Evolutionary conservation across 441 rosid species (phyloP).

Genomic region (Corymbia calophylla): DNA sequence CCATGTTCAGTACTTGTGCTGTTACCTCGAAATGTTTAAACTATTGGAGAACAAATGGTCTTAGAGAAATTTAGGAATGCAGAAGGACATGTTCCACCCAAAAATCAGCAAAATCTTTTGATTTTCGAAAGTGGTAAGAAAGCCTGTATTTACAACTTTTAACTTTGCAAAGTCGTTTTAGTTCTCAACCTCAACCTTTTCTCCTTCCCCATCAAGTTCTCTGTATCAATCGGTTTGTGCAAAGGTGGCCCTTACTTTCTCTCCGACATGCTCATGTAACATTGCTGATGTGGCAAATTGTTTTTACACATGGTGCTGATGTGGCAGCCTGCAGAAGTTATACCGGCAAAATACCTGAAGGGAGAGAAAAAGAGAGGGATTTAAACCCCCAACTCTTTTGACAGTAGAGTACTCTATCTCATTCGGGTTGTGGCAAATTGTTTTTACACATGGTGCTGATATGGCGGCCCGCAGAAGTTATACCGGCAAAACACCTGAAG

Average conservation of each 20-base stretch:
- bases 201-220: neutral
- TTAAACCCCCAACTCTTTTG: neutral
- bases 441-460: neutral
- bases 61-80: neutral
- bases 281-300: neutral
- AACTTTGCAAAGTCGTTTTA: neutral
- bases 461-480: neutral
- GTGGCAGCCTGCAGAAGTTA: neutral
- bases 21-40: neutral
- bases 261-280: neutral
- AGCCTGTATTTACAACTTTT: neutral
- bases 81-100: neutral
- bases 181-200: neutral
- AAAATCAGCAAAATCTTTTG: neutral
- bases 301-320: neutral
- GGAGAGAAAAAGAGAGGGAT: neutral
- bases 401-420: neutral
- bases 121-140: neutral
- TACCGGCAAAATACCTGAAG: neutral
- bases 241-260: neutral
- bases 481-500: neutral
- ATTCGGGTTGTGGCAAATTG: neutral
- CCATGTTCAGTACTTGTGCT: neutral
- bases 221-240: neutral
- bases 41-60: neutral